Conservation (phyloP, 2,329 filamentous ascomycete species). For the Byssoonygena ceratinophila region DNA sequence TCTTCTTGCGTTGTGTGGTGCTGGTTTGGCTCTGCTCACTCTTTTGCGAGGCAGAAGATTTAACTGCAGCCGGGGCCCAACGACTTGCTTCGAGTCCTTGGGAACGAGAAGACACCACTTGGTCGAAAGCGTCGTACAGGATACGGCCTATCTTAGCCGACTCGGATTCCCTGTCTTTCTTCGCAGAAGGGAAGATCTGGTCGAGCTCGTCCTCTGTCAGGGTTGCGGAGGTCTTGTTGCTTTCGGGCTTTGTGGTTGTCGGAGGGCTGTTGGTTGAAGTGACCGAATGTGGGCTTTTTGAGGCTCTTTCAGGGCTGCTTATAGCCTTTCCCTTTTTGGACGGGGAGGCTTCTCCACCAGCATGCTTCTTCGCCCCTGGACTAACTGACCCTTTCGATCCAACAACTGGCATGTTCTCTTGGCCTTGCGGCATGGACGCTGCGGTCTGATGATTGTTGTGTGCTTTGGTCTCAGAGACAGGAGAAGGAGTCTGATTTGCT, state of each 20-base stretch:
- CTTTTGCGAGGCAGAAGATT: not conserved
- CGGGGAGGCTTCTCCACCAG: not conserved
- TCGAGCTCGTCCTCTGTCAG: slow-evolving; percentile 1
- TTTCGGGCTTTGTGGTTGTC: not conserved
- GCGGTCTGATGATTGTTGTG: not conserved
- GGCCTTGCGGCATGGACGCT: not conserved
- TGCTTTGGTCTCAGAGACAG: not conserved
- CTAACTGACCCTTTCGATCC: not conserved
- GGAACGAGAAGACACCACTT: slow-evolving; percentile 6
- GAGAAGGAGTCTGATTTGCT: not conserved
- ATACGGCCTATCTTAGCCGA: slow-evolving; percentile 3
- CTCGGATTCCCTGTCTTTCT: slow-evolving; percentile 4
- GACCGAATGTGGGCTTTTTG: not conserved
- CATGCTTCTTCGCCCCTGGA: not conserved
- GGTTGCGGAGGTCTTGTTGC: not conserved
- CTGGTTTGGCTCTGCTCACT: not conserved
- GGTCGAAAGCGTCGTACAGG: slow-evolving; percentile 14
- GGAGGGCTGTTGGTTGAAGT: not conserved
- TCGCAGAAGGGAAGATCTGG: not conserved
- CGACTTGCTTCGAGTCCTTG: slow-evolving; percentile 14
- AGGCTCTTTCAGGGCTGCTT: not conserved
- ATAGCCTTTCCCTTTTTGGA: not conserved
- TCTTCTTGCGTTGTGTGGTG: not conserved
- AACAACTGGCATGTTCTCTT: not conserved
- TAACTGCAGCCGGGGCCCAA: slow-evolving; percentile 10